Evolutionary conservation across 2,329 filamentous ascomycete genomes (phyloP).

Genomic region (Pseudopithomyces chartarum): DNA sequence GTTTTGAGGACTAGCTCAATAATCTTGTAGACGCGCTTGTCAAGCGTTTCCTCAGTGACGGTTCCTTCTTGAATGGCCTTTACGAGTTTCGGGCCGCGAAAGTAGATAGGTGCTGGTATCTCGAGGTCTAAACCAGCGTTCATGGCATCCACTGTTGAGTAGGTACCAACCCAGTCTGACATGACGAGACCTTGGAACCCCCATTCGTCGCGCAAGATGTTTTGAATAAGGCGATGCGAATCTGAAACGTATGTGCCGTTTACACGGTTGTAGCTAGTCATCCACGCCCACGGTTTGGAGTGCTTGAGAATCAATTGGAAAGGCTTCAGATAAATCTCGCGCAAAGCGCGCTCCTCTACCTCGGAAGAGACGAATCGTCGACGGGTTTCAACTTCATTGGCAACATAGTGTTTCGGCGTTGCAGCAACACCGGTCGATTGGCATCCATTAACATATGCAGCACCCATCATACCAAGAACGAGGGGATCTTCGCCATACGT

Average conservation of each 20-base stretch:
- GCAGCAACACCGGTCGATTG: constrained; percentile 49
- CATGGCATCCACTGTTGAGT: neutral
- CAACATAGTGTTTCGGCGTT: constrained; percentile 66
- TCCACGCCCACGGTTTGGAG: constrained; percentile 56
- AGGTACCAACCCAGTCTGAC: constrained; percentile 25
- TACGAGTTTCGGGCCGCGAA: neutral
- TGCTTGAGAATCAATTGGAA: constrained; percentile 72
- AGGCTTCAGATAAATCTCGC: constrained; percentile 60
- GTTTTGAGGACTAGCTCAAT: neutral
- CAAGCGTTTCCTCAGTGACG: neutral
- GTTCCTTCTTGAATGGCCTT: neutral
- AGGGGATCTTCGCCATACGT: constrained; percentile 15
- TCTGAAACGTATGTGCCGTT: constrained; percentile 14
- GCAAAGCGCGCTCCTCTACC: constrained; percentile 63
- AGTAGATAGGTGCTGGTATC: neutral
- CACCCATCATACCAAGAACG: constrained; percentile 9
- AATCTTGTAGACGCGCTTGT: neutral
- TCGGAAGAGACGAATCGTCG: constrained; percentile 64
- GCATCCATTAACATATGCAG: constrained; percentile 36
- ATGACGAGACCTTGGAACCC: constrained; percentile 50
- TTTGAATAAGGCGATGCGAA: constrained; percentile 51
- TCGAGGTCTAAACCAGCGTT: neutral
- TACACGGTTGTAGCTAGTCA: constrained; percentile 54
- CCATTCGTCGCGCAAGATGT: constrained; percentile 50
- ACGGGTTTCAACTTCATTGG: constrained; percentile 69